Percentiles rank a stretch among this genome's conserved stretches.
Conservation (phyloP, 2,329 filamentous ascomycete genomes). For the Fusarium verticillioides region DNA sequence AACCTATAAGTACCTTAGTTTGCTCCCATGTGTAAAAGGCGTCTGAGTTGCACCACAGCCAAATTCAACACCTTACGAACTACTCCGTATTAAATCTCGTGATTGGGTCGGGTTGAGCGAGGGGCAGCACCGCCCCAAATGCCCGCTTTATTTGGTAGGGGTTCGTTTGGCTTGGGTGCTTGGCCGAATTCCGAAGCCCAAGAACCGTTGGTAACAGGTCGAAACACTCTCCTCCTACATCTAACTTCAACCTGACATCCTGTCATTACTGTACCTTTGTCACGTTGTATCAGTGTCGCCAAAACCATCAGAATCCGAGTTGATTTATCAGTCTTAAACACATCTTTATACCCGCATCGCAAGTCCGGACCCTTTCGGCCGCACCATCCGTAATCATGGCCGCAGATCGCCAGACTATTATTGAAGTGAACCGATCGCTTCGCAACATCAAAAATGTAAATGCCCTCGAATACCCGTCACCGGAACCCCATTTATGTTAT, state of each 20-base stretch:
- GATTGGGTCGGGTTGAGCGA: constrained; percentile 33
- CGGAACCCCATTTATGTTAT: background rate
- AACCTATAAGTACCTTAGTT: background rate
- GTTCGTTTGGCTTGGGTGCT: background rate
- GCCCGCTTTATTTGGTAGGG: constrained; percentile 38
- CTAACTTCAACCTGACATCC: constrained; percentile 15
- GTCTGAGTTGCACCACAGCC: constrained; percentile 9
- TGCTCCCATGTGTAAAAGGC: background rate
- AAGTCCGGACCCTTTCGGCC: constrained; percentile 12
- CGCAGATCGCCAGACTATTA: constrained; percentile 67
- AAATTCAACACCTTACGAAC: background rate
- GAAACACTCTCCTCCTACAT: constrained; percentile 23
- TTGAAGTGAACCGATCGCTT: constrained; percentile 84
- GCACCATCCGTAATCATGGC: constrained; percentile 52
- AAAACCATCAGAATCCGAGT: background rate
- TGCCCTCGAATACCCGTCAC: background rate
- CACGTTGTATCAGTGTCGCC: constrained; percentile 3
- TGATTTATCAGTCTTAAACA: background rate
- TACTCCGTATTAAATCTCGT: constrained; percentile 3
- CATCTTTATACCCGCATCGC: background rate
- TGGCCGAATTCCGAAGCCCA: constrained; percentile 10
- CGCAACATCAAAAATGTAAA: constrained; percentile 85
- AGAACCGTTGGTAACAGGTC: constrained; percentile 6
- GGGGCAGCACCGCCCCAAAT: constrained; percentile 43
- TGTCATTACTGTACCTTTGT: constrained; percentile 10